Evolutionary conservation across 2,329 filamentous ascomycete genomes (phyloP), one percentile per base, ranked within the genome.

Genomic region (Diaporthe citrichinensis): DNA sequence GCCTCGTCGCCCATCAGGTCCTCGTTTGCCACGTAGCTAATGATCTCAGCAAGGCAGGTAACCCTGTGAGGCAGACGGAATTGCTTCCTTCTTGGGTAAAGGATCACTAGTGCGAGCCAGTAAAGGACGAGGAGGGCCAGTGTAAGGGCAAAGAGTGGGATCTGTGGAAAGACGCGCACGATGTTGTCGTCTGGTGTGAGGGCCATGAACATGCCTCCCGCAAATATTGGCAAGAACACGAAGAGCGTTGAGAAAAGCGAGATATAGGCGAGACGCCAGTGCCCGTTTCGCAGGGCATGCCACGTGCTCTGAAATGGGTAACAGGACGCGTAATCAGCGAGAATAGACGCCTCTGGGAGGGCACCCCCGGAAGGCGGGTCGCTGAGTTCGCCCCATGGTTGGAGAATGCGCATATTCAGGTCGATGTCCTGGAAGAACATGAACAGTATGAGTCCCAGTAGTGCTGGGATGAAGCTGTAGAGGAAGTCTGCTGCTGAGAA

Each of bases 401-500:
- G 90, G 4, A 95, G 87, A 44, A 92, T 87, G 72, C 93, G 91
- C 75, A 95, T 81, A 2, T 89, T 87, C 80, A 91, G 87, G 80
- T 95, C 94, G 74, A 95, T 84, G 44, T 90, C 88, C 77, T 94
- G 90, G 82, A 94, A 92, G 69, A 89, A 82, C 61, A 95, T 88
- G 81, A 93, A 94, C 67, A 94, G 84, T 23, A 94, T 78, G 80
- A 92, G 90, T 6, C 92, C 94, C 39, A 95, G 81, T 0, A 94
- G 79, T 3, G 92, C 90, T 0, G 94, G 94, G 31, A 96, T 74
- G 83, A 96, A 95, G 76, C 90, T 92, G 86, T 95, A 98, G 69
- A 98, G 85, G 84, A 98, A 98, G 84, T 98, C 95, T 68, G 95
- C 94, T 0, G 94, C 88, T 1, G 95, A 97, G 84, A 97, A 98